Conservation (phyloP, 148 eudicot genomes). For the Diospyros lotus region DNA sequence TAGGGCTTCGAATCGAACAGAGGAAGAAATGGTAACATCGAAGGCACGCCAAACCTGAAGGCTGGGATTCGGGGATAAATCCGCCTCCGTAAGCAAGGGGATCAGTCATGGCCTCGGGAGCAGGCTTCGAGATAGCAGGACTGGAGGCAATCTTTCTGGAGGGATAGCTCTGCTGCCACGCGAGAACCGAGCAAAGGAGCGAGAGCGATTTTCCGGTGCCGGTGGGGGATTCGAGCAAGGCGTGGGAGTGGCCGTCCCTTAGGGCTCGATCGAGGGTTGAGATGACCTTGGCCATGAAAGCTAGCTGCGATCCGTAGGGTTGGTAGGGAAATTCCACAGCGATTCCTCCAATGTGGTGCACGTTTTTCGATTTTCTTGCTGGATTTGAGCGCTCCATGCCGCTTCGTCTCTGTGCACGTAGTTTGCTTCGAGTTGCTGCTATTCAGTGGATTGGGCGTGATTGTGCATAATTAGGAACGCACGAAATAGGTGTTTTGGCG, state of each 20-base stretch:
- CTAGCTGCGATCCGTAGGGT: slow-evolving; percentile 86
- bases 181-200: slow-evolving; percentile 88
- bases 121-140: slow-evolving; percentile 29
- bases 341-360: slow-evolving; percentile 69
- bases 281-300: slow-evolving; percentile 89
- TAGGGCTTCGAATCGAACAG: not conserved
- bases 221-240: slow-evolving; percentile 90
- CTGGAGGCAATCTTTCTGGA: slow-evolving; percentile 12
- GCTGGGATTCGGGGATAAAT: slow-evolving; percentile 65
- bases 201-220: slow-evolving; percentile 95
- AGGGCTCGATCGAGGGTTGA: slow-evolving; percentile 79
- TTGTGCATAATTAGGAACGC: too few species aligned
- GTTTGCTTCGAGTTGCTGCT: not conserved
- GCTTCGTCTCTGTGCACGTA: not conserved
- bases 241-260: slow-evolving; percentile 76
- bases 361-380: slow-evolving; percentile 29
- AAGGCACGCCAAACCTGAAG: slow-evolving; percentile 31
- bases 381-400: not conserved
- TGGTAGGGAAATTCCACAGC: slow-evolving; percentile 88
- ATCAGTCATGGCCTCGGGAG: slow-evolving; percentile 55
- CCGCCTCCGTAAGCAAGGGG: slow-evolving; percentile 82
- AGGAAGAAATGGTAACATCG: not conserved
- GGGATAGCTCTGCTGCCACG: slow-evolving; percentile 68
- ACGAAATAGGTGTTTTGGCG: too few species aligned
- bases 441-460: not conserved